Evolutionary conservation across 352 stramenopile species (phyloP), one percentile per base, ranked within the genome.

Genomic region (Elongisporangium senticosum): DNA sequence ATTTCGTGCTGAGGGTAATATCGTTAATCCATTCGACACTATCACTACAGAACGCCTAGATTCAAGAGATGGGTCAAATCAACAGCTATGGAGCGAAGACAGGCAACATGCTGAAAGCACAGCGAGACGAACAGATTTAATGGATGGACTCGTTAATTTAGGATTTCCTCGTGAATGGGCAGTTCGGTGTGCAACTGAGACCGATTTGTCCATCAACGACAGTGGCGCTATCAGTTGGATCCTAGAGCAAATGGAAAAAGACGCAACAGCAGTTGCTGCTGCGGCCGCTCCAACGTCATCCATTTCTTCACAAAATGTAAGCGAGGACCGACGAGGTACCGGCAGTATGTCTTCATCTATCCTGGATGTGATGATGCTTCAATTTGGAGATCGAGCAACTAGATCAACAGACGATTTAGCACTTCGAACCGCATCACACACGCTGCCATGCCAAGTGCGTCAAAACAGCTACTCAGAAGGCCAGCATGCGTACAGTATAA

Each of bases 201-300:
- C 78, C 0, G 67, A 39, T 60, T 65, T 73, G 20, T 61, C 63
- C 0, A 65, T 69, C 20, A 71, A 77, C 51, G 86, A 96, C 65
- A 89, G 79, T 24, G 72, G 67, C 19, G 87, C 88, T 6, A 89
- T 96, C 19, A 70, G 73, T 22, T 97, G 90, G 90, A 96, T 97
- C 51, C 81, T 97, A 7, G 86, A 97, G 53, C 73, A 90, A 65
- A 96, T 97, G 84, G 86, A 95, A 53, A 73, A 89, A 11, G 82
- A 94, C 13, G 60, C 56, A 3, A 54, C 49, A 14, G 61, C 56
- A 3, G 33, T 59, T 21, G 56, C 62, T 52, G 5, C 22, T 17
- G 39, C 23, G 14, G 40, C 11, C 5, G 23, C 23, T 26, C 23
- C n/a, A n/a, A 14, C 7, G n/a, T 24, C 14, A 4, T 33, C n/a